These are phyloP conservation scores for Camellia lanceoleosa DNA, from an alignment of 148 eudicot genomes.

Conservation along the genomic window DNA sequence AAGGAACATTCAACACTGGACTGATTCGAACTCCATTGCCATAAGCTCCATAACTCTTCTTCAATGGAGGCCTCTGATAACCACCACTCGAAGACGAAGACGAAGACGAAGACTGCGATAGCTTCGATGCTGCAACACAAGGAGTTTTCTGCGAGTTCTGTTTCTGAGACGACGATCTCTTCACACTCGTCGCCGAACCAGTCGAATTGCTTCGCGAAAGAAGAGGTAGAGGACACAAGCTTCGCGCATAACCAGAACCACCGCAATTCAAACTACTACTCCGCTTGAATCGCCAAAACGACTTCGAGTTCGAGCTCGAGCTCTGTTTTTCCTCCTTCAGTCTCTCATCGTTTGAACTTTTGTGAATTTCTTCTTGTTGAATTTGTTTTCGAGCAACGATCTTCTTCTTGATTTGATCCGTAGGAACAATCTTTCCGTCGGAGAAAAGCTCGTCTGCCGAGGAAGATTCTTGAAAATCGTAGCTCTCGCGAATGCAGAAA, in stretches of 20 bases:
- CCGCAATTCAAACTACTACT: conserved; percentile 76
- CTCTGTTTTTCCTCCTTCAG: conserved; percentile 15
- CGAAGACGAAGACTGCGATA: conserved; percentile 11
- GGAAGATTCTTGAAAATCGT: conserved; percentile 40
- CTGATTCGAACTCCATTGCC: conserved; percentile 38
- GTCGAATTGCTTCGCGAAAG: conserved; percentile 82
- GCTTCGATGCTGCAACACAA: conserved; percentile 11
- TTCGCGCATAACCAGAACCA: conserved; percentile 44
- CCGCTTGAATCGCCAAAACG: conserved; percentile 80
- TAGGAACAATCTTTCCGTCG: conserved; percentile 64
- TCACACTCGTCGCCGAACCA: conserved; percentile 43
- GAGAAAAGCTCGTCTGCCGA: conserved; percentile 86
- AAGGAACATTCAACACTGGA: conserved; percentile 65
- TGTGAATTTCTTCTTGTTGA: conserved; percentile 7
- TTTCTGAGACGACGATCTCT: conserved; percentile 11
- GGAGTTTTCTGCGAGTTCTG: conserved; percentile 23
- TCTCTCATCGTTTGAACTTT: neutral
- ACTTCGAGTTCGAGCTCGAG: conserved; percentile 30
- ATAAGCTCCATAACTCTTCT: conserved; percentile 43
- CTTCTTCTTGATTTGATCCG: conserved; percentile 40
- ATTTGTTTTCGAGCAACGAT: conserved; percentile 7
- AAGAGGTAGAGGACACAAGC: conserved; percentile 71
- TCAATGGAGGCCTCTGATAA: conserved; percentile 81
- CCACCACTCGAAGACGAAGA: conserved; percentile 1
- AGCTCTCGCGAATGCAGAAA: conserved; percentile 47